Percentiles rank a stretch among this genome's conserved stretches.
phyloP scores from a whole-genome alignment of 139 green algal species.

The Nannochloris sp. region DNA sequence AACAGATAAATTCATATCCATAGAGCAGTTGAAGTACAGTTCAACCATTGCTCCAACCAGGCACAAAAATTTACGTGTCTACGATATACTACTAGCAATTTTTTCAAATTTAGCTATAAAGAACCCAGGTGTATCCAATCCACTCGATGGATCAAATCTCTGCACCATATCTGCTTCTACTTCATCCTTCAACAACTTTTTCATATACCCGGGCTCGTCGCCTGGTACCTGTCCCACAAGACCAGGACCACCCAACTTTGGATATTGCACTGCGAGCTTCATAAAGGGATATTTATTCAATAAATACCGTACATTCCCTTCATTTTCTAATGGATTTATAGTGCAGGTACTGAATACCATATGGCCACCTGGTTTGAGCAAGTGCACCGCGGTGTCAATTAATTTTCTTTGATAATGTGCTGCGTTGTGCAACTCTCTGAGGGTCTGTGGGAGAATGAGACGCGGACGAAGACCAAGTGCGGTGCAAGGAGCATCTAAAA shows the following conservation, averaged over 20 bases:
- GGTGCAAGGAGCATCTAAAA: constrained; percentile 88
- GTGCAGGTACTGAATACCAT: constrained; percentile 89
- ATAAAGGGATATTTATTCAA: constrained; percentile 69
- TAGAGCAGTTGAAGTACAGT: no score
- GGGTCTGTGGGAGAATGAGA: constrained; percentile 25
- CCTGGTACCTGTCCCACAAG: constrained; percentile 23
- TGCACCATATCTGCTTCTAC: constrained; percentile 69
- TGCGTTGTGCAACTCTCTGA: constrained; percentile 42
- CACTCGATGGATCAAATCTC: constrained; percentile 64
- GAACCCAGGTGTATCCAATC: constrained; percentile 78
- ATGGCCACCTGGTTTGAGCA: constrained; percentile 64
- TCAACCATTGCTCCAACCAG: no score
- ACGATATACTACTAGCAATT: constrained; percentile 2
- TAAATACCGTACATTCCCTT: constrained; percentile 75
- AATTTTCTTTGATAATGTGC: constrained; percentile 64
- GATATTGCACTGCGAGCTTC: constrained; percentile 43
- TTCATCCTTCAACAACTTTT: constrained; percentile 44
- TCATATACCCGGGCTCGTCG: neutral
- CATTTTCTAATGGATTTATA: constrained; percentile 86
- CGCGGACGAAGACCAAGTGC: constrained; percentile 77
- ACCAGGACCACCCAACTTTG: constrained; percentile 46
- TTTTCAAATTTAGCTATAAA: constrained; percentile 85
- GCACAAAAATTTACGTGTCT: no score
- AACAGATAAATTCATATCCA: no score
- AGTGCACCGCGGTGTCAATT: constrained; percentile 59